A percentile compares a stretch with the other conserved stretches of the same genome.
phyloP scores from a whole-genome alignment of 129 eudicot genomes.

The Artemisia annua region DNA sequence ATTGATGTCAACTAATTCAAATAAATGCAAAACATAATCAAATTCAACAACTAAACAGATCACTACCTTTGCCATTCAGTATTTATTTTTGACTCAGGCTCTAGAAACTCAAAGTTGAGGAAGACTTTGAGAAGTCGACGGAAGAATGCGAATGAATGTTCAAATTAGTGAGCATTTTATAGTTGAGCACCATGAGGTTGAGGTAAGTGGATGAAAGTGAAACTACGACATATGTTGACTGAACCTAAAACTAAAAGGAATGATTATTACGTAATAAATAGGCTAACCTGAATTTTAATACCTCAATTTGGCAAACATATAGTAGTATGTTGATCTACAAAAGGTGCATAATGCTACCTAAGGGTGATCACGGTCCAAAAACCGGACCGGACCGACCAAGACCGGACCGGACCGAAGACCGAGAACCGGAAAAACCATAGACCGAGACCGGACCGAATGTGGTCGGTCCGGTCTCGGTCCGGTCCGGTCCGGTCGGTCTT shows the following conservation, averaged over 20 bases:
- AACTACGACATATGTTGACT: not conserved
- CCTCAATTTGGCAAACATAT: too few species aligned
- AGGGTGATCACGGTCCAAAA: too few species aligned
- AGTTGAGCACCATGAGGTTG: not conserved
- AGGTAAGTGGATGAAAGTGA: not conserved
- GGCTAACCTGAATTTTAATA: too few species aligned
- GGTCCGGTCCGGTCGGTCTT: too few species aligned
- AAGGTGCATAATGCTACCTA: too few species aligned
- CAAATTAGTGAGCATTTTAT: not conserved
- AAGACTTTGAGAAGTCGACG: not conserved
- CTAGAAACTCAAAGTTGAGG: not conserved
- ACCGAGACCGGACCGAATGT: too few species aligned
- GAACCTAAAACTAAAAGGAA: not conserved
- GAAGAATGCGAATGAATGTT: not conserved
- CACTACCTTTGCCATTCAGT: slow-evolving; percentile 4
- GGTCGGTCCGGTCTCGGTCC: too few species aligned
- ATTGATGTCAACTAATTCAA: not conserved
- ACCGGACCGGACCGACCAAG: too few species aligned
- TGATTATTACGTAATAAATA: too few species aligned
- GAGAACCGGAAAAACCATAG: too few species aligned
- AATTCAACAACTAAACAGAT: not conserved
- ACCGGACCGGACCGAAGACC: too few species aligned
- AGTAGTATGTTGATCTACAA: too few species aligned
- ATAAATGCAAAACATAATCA: not conserved
- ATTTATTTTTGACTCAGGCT: not conserved